Evolutionary conservation across 306 rosid genomes (phyloP), one percentile per base, ranked within the genome.

Genomic region (Begonia loranthoides): DNA sequence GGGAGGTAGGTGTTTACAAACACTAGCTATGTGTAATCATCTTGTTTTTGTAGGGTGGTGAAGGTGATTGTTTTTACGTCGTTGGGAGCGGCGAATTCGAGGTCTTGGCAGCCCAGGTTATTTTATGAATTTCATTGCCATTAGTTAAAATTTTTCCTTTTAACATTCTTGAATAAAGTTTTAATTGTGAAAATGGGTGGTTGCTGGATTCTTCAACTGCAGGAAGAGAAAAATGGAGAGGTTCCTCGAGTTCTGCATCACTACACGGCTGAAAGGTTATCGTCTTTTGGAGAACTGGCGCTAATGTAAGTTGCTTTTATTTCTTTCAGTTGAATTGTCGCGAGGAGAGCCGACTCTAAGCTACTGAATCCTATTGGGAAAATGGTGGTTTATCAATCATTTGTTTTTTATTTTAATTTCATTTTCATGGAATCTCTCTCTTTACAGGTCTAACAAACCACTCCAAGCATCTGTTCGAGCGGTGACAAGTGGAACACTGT

Each of bases 381-480:
- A 19, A 19, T 19, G 22, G 1, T 19, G 22, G 22, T 7, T 28
- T 4, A 28, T 28, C 5, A 28, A 28, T 28, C 36, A 28, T 28
- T 28, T 28, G 0, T 3, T 19, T 19, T 19, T 19, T 19, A 19
- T 19, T 2, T 19, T 19, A 19, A 19, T 1, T 19, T 19, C 22
- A 28, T 28, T 28, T 28, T 28, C 36, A 28, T 28, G 36, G 36
- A 28, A 28, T 28, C 36, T 28, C 1, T 19, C 22, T 28, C 36
- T 28, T 28, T 74, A 28, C 80, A 83, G 99, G 99, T 76, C 83
- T 65, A 92, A 92, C 72, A 92, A 90, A 70, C 99, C 99, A 43
- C 94, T 92, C 52, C 99, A 92, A 69, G 96, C 99, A 56, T 92
- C 99, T n/a, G 99, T 92, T 16, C 84, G 84, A 54, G 96, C 99